Percentiles rank a stretch among this genome's conserved stretches.
These are phyloP conservation scores for Cyberlindnera petersonii DNA, from an alignment of 805 yeast genomes.

Conservation along the genomic window DNA sequence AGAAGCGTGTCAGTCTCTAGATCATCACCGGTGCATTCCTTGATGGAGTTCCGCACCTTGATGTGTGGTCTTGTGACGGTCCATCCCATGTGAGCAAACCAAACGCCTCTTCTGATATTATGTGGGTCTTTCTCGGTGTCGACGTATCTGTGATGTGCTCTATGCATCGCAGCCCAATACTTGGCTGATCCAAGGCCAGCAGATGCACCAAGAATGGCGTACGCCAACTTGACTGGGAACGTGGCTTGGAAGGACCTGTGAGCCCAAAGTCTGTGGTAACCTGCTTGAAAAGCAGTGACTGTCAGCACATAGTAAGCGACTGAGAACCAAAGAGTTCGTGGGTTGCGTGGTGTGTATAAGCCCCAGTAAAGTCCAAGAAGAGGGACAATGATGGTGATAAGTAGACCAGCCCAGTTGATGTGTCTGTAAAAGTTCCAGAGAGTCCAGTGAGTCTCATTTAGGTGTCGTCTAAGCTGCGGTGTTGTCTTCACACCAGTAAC, in stretches of 20 bases:
- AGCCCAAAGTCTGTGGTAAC: slow-evolving; percentile 78
- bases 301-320: slow-evolving; percentile 53
- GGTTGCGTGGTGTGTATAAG: slow-evolving; percentile 40
- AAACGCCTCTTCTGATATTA: slow-evolving; percentile 72
- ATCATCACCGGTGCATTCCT: slow-evolving; percentile 47
- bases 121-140: slow-evolving; percentile 91
- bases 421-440: slow-evolving; percentile 65
- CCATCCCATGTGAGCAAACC: slow-evolving; percentile 90
- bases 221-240: slow-evolving; percentile 40
- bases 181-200: slow-evolving; percentile 73
- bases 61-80: slow-evolving; percentile 64
- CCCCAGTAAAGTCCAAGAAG: slow-evolving; percentile 41
- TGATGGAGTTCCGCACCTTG: slow-evolving; percentile 37
- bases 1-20: slow-evolving; percentile 54
- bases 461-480: slow-evolving; percentile 15
- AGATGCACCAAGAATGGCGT: slow-evolving; percentile 63
- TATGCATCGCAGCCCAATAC: slow-evolving; percentile 79
- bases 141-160: slow-evolving; percentile 86
- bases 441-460: slow-evolving; percentile 45
- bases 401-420: slow-evolving; percentile 69
- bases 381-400: slow-evolving; percentile 44
- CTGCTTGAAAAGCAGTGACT: slow-evolving; percentile 73
- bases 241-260: slow-evolving; percentile 53
- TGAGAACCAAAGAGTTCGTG: slow-evolving; percentile 51
- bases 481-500: slow-evolving; percentile 1